phyloP scores from a whole-genome alignment of 176 grass and related monocot genomes.

The Typha latifolia region DNA sequence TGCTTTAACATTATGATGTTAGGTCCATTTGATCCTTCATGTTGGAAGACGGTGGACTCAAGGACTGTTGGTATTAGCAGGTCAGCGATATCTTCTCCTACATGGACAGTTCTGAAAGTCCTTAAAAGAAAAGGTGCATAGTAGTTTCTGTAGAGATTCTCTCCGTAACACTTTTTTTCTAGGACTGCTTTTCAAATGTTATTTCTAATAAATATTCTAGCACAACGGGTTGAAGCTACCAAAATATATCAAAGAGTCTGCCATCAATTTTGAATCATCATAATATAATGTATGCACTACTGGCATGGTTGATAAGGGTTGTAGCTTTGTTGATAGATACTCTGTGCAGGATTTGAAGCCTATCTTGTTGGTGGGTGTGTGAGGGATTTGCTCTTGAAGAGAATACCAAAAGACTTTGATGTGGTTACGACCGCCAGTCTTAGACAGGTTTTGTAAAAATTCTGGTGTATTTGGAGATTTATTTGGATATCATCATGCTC shows the following conservation, averaged over 20 bases:
- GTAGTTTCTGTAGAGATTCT: neutral
- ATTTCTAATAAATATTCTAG: too few relatives aligned
- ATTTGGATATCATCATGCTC: neutral
- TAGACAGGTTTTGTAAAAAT: conserved; percentile 43
- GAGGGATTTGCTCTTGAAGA: conserved; percentile 74
- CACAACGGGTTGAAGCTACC: neutral
- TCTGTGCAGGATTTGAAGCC: conserved; percentile 55
- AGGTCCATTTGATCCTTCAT: conserved; percentile 57
- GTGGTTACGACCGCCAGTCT: conserved; percentile 77
- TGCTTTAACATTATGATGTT: conserved; percentile 10
- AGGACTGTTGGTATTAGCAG: conserved; percentile 41
- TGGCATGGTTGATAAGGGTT: neutral
- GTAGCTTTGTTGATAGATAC: conserved; percentile 21
- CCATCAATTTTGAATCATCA: too few relatives aligned
- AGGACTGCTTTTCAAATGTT: conserved; percentile 8
- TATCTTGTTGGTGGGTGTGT: conserved; percentile 94
- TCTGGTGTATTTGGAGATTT: neutral
- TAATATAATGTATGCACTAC: too few relatives aligned
- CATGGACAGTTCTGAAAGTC: conserved; percentile 37
- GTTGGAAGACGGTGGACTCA: conserved; percentile 50
- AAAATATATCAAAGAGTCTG: too few relatives aligned
- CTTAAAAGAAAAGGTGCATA: conserved; percentile 45
- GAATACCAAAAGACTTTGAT: conserved; percentile 88
- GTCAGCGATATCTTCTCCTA: conserved; percentile 28
- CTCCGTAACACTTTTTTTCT: neutral